Conservation (phyloP, 331 rosid species). For the Rhamnella rubrinervis region DNA sequence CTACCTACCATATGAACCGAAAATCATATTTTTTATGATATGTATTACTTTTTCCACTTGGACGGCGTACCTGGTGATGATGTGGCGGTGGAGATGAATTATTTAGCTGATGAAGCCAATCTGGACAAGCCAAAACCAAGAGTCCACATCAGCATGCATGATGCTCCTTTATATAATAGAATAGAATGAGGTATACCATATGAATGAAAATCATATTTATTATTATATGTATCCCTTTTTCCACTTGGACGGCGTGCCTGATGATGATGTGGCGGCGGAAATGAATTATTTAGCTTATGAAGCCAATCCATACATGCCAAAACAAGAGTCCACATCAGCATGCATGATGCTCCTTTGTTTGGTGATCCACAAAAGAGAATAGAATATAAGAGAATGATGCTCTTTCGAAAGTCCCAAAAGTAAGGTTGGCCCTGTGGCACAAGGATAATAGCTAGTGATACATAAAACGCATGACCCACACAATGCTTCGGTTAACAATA, state of each 20-base stretch:
- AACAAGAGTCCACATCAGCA: slow-evolving; percentile 6
- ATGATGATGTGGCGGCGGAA: not conserved
- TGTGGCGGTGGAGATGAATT: not conserved
- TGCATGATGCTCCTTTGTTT: too few species aligned
- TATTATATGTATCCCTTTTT: not conserved
- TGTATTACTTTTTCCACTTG: slow-evolving; percentile 1
- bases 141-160: not conserved
- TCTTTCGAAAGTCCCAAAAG: too few species aligned
- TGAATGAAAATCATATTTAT: slow-evolving; percentile 10
- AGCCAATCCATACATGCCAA: slow-evolving; percentile 17
- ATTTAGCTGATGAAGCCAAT: slow-evolving; percentile 13
- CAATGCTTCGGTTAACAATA: too few species aligned
- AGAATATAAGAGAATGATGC: not conserved
- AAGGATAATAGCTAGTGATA: not conserved
- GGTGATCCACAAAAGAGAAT: too few species aligned
- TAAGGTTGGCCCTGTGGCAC: too few species aligned
- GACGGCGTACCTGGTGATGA: slow-evolving; percentile 14
- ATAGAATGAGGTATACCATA: not conserved
- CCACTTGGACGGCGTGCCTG: slow-evolving; percentile 18
- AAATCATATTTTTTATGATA: not conserved
- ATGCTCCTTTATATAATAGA: too few species aligned
- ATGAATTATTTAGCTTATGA: slow-evolving; percentile 7
- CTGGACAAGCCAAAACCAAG: slow-evolving; percentile 9
- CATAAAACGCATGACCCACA: not conserved
- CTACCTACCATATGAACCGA: not conserved